Percentiles rank a stretch among this genome's conserved stretches.
These are phyloP conservation scores for Serendipita sp. DNA, from an alignment of 768 basidiomycete species.

Conservation along the genomic window DNA sequence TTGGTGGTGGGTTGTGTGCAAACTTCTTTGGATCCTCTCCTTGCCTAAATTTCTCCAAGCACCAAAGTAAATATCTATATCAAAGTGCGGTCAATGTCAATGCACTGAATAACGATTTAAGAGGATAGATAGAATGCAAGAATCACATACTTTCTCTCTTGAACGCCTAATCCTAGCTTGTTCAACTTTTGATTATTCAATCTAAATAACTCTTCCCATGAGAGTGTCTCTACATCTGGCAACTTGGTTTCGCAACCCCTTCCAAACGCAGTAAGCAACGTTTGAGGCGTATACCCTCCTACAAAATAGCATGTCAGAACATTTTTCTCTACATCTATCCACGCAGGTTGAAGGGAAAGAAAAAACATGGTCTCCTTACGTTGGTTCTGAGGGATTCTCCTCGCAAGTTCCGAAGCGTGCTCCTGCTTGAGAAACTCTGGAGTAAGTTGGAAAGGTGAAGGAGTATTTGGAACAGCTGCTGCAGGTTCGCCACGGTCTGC, in stretches of 20 bases:
- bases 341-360: not conserved
- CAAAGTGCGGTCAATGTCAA: not conserved
- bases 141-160: conserved; percentile 48
- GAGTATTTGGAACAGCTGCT: conserved; percentile 1
- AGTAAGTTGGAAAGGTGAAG: not conserved
- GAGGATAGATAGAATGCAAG: not conserved
- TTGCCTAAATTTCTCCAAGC: conserved; percentile 61
- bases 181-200: conserved; percentile 40
- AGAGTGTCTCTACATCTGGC: conserved; percentile 24
- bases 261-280: conserved; percentile 59
- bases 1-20: conserved; percentile 47
- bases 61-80: conserved; percentile 66
- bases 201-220: conserved; percentile 64
- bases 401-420: not conserved
- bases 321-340: not conserved
- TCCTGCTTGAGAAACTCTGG: not conserved
- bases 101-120: not conserved
- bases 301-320: not conserved
- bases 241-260: conserved; percentile 50
- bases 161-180: conserved; percentile 45
- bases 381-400: not conserved
- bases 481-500: not conserved
- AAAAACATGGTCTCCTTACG: not conserved
- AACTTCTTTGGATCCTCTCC: conserved; percentile 40
- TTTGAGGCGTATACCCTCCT: not conserved